These are phyloP conservation scores for Melastoma malabathricum DNA, from an alignment of 345 rosid species.

Conservation along the genomic window DNA sequence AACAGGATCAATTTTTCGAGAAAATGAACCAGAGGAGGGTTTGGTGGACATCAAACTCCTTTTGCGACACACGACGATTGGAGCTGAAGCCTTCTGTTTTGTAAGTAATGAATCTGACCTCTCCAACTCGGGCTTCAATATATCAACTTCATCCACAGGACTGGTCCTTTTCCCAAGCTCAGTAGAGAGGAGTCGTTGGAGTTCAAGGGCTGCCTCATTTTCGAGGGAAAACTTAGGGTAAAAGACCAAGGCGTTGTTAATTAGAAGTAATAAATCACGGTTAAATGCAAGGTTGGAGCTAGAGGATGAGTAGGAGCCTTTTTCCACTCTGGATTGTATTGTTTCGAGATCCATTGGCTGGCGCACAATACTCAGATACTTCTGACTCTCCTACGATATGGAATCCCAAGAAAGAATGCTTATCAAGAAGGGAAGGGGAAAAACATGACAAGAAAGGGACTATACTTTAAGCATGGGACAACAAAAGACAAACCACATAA, in stretches of 20 bases:
- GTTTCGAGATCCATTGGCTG: slow-evolving; percentile 56
- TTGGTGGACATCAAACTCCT: slow-evolving; percentile 34
- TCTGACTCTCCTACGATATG: slow-evolving; percentile 26
- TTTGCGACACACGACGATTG: slow-evolving; percentile 46
- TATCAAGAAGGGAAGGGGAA: background rate
- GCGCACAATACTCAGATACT: slow-evolving; percentile 32
- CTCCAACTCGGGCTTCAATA: slow-evolving; percentile 23
- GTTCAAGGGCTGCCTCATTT: slow-evolving; percentile 35
- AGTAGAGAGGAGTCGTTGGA: slow-evolving; percentile 25
- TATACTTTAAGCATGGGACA: background rate
- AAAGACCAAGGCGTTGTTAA: slow-evolving; percentile 46
- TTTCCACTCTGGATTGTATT: slow-evolving; percentile 29
- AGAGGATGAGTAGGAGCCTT: slow-evolving; percentile 33
- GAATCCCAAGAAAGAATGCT: background rate
- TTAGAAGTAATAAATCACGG: slow-evolving; percentile 57
- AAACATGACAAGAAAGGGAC: background rate
- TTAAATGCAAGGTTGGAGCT: slow-evolving; percentile 19
- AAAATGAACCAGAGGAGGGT: slow-evolving; percentile 28
- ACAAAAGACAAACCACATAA: background rate
- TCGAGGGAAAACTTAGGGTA: slow-evolving; percentile 39
- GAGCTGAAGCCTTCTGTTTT: slow-evolving; percentile 26
- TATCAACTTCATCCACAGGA: slow-evolving; percentile 1
- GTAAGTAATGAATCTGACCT: slow-evolving; percentile 35
- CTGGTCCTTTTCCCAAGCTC: slow-evolving; percentile 22
- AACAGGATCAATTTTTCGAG: slow-evolving; percentile 21